A percentile compares a stretch with the other conserved stretches of the same genome.
These are phyloP conservation scores for Calocera cornea DNA, from an alignment of 768 basidiomycete genomes.

Conservation along the genomic window DNA sequence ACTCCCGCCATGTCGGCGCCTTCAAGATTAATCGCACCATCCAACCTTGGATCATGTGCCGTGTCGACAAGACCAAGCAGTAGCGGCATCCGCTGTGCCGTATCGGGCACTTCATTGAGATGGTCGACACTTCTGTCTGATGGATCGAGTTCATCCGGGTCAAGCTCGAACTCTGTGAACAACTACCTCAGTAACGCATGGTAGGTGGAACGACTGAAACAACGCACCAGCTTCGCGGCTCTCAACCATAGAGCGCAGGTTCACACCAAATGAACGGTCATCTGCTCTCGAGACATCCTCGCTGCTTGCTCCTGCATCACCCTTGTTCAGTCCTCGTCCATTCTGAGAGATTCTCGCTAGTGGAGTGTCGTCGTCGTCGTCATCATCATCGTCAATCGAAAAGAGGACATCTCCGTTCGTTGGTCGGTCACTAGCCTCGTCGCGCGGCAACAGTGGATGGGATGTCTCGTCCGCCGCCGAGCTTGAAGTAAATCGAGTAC, in stretches of 20 bases:
- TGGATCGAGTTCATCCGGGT: conserved; percentile 64
- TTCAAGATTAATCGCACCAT: conserved; percentile 27
- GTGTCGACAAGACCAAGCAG: conserved; percentile 65
- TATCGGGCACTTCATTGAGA: conserved; percentile 29
- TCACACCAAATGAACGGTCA: conserved; percentile 32
- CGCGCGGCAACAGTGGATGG: neutral
- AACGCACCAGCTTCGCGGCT: conserved; percentile 73
- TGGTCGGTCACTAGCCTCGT: neutral
- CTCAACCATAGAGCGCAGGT: conserved; percentile 54
- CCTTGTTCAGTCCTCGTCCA: neutral
- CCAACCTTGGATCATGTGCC: conserved; percentile 43
- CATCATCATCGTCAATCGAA: conserved; percentile 13
- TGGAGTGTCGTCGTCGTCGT: conserved; percentile 10
- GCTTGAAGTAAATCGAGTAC: neutral
- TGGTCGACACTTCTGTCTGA: conserved; percentile 21
- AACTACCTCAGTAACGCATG: neutral
- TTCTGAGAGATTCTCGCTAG: neutral
- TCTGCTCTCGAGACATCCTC: neutral
- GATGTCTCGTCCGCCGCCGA: neutral
- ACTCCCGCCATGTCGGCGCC: conserved; percentile 29
- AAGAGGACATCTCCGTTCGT: conserved; percentile 11
- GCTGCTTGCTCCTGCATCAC: neutral
- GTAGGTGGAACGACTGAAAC: neutral
- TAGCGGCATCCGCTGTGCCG: conserved; percentile 44
- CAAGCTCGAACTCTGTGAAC: conserved; percentile 62